phyloP scores from a whole-genome alignment of 2,329 filamentous ascomycete genomes.

The Colletotrichum phormii region DNA sequence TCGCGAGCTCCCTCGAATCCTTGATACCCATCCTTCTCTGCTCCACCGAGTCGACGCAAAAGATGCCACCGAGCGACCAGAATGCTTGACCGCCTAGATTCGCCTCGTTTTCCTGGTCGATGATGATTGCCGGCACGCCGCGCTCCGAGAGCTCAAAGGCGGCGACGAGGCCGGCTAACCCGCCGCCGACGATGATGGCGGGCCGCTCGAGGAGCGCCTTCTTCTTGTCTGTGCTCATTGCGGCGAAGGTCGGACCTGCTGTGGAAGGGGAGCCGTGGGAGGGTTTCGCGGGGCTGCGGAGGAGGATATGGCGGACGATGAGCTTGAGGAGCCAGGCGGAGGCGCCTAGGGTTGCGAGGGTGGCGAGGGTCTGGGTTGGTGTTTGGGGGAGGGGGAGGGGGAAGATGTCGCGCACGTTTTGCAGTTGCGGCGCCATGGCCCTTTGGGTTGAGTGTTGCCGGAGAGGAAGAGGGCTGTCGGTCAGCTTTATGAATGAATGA shows the following conservation, averaged over 20 bases:
- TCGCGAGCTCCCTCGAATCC: conserved; percentile 66
- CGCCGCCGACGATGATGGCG: conserved; percentile 68
- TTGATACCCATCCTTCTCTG: conserved; percentile 69
- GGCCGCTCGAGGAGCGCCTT: conserved; percentile 44
- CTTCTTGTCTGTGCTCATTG: conserved; percentile 23
- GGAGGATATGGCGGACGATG: conserved; percentile 33
- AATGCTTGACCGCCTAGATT: conserved; percentile 73
- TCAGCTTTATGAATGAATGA: background rate
- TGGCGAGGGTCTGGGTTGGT: conserved; percentile 21
- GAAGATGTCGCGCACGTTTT: conserved; percentile 11
- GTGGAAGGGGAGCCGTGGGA: conserved; percentile 22
- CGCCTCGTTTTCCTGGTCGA: conserved; percentile 69
- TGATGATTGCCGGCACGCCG: conserved; percentile 60
- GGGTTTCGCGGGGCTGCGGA: conserved; percentile 25
- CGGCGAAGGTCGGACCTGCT: conserved; percentile 25
- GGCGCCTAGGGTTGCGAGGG: conserved; percentile 28
- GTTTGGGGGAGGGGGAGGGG: conserved; percentile 32
- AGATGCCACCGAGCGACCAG: conserved; percentile 72
- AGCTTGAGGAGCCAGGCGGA: conserved; percentile 34
- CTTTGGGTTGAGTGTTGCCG: background rate
- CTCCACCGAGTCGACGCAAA: conserved; percentile 67
- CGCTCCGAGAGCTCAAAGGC: conserved; percentile 66
- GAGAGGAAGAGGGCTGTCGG: background rate
- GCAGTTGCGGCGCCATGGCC: conserved; percentile 18
- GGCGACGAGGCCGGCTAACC: conserved; percentile 69